Base-by-base conservation (phyloP, 1,284 basidiomycete genomes). In the Stereum hirsutum region DNA sequence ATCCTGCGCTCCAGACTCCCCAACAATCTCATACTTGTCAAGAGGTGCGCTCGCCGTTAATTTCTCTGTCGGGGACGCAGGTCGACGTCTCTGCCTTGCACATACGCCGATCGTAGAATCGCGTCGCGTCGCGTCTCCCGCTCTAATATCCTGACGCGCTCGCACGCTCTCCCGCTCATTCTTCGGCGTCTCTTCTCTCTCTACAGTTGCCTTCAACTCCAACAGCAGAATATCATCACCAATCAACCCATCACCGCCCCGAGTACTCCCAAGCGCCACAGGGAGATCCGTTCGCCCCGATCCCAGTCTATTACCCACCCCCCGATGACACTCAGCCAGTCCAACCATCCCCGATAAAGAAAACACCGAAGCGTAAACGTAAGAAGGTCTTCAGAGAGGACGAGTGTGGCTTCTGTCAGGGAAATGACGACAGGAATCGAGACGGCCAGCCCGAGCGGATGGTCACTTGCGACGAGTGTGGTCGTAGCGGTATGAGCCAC, bases 261-360 rank as follows among this genome's bases (percentile, higher is more conserved):
- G 58, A 75, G 45, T 85, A 83, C 55, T 71, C 77, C 28, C 76
- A 81, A 58, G 81, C 75, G 17, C 85, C 85, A 14, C 81, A 84
- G 54, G 84, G 85, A 47, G 85, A 88, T 63, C 84, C 84, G 28
- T 88, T 87, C 57, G 80, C 82, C 40, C 81, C 77, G 31, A 74
- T 72, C 48, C 72, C 72, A 44, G 31, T n/a, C 8, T n/a, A n/a
- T n/a, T n/a, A n/a, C n/a, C 64, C 67, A 37, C 64, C 64, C 46
- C 58, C 68, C 41, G 81, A 69, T 64, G 64, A 77, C 46, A 69
- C 68, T 46, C 61, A 72, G 46, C 59, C 66, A 46, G 62, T 66
- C 41, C 55, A 50, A 37, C 48, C 49, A 43, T 61, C 60, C 60
- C 61, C n/a, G 52, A 58, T 27, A 41, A 47, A 19, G 59, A 56